Percentiles rank a stretch among this genome's conserved stretches.
Conservation (phyloP, 768 basidiomycete species). For the Leccinum subgranulosum region DNA sequence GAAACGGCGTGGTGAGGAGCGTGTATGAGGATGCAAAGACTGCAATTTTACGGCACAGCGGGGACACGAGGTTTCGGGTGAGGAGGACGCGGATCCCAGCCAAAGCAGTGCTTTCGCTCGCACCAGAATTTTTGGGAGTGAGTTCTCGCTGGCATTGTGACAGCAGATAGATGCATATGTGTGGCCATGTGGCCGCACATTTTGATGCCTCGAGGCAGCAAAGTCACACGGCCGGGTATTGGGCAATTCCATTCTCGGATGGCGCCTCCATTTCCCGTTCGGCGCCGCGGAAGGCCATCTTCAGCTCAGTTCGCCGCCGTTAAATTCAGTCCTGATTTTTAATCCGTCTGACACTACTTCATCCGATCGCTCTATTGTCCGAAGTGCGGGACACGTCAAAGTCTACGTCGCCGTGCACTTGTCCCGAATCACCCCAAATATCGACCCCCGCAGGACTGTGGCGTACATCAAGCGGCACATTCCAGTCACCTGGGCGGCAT, state of each 20-base stretch:
- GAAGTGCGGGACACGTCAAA: neutral
- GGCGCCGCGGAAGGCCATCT: neutral
- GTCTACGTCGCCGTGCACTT: neutral
- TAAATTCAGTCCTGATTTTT: neutral
- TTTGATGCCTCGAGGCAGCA: constrained; percentile 25
- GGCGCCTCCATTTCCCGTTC: neutral
- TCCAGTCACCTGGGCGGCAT: constrained; percentile 22
- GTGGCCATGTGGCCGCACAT: neutral
- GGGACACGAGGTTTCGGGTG: constrained; percentile 22
- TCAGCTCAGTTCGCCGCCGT: neutral
- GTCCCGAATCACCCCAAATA: neutral
- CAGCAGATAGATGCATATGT: neutral
- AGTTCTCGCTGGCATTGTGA: constrained; percentile 11
- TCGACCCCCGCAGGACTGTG: too few species aligned
- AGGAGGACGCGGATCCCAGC: constrained; percentile 19
- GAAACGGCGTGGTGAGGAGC: constrained; percentile 30
- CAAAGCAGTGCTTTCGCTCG: constrained; percentile 19
- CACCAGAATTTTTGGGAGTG: constrained; percentile 8
- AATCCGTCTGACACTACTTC: neutral
- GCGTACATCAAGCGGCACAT: too few species aligned
- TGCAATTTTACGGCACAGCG: constrained; percentile 16
- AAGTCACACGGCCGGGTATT: neutral
- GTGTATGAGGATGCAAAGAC: constrained; percentile 17
- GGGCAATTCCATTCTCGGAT: neutral
- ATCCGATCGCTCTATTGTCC: neutral